Conservation (phyloP, 306 rosid species). For the Betula pendula region DNA sequence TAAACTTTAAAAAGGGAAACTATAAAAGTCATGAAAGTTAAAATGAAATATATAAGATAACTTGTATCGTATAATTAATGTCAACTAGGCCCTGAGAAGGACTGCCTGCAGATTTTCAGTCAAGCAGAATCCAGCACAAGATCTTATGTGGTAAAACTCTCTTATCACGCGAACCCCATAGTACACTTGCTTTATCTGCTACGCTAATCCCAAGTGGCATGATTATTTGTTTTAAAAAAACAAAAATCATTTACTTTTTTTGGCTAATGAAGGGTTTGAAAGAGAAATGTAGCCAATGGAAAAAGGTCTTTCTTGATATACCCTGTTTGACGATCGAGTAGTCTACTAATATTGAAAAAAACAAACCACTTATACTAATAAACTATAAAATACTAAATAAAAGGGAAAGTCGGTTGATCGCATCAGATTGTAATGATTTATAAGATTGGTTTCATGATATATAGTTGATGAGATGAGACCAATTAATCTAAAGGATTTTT, state of each 20-base stretch:
- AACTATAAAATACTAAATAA: conserved; percentile 40
- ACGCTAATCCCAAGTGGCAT: not conserved
- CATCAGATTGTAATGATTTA: conserved; percentile 66
- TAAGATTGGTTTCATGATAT: conserved; percentile 56
- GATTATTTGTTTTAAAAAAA: not conserved
- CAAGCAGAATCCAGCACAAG: conserved; percentile 48
- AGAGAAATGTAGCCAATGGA: conserved; percentile 39
- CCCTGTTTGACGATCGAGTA: conserved; percentile 24
- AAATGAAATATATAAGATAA: too few species aligned
- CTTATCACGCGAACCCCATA: conserved; percentile 64
- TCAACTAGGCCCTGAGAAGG: too few species aligned
- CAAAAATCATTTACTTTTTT: not conserved
- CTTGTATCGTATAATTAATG: too few species aligned
- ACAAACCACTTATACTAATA: conserved; percentile 27
- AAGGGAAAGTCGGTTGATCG: conserved; percentile 80
- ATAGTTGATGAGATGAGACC: conserved; percentile 41
- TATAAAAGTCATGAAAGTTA: too few species aligned
- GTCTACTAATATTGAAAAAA: conserved; percentile 4
- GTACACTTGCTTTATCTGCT: conserved; percentile 28
- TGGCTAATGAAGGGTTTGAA: conserved; percentile 24
- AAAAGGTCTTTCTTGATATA: conserved; percentile 28
- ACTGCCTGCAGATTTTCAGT: conserved; percentile 31
- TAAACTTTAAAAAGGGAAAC: too few species aligned
- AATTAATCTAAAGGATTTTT: not conserved
- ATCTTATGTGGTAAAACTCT: conserved; percentile 35